These are phyloP conservation scores for Papiliotrema flavescens DNA, from an alignment of 1,284 basidiomycete species.

Conservation along the genomic window DNA sequence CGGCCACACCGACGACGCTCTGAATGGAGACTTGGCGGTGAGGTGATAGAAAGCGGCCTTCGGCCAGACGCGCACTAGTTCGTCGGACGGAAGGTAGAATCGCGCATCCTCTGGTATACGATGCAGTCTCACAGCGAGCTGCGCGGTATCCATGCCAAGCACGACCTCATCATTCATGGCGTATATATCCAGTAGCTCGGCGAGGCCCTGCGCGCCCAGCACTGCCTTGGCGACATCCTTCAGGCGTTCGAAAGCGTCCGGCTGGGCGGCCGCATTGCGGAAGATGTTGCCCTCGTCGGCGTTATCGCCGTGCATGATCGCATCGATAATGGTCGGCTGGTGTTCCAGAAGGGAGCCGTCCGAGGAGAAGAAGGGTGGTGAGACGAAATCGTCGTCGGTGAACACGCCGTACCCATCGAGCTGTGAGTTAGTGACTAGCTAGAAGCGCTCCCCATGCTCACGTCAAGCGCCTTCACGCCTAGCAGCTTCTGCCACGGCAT, in stretches of 20 bases:
- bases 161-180: neutral
- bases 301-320: constrained; percentile 16
- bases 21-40: constrained; percentile 7
- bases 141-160: neutral
- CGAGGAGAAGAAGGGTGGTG: constrained; percentile 1
- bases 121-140: neutral
- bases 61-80: constrained; percentile 6
- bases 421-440: neutral
- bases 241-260: neutral
- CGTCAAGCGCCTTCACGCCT: neutral
- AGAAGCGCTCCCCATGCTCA: neutral
- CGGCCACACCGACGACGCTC: neutral
- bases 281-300: constrained; percentile 15
- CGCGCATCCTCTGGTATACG: constrained; percentile 13
- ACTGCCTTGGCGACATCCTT: neutral
- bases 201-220: neutral
- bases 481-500: constrained; percentile 1
- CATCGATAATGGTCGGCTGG: neutral
- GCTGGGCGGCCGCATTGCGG: neutral
- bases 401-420: constrained; percentile 7
- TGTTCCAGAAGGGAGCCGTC: neutral
- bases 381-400: constrained; percentile 13
- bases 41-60: constrained; percentile 8
- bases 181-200: constrained; percentile 2
- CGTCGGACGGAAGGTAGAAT: constrained; percentile 9